Base-by-base conservation (phyloP, 1,284 basidiomycete species). In the Phellinidium pouzarii region DNA sequence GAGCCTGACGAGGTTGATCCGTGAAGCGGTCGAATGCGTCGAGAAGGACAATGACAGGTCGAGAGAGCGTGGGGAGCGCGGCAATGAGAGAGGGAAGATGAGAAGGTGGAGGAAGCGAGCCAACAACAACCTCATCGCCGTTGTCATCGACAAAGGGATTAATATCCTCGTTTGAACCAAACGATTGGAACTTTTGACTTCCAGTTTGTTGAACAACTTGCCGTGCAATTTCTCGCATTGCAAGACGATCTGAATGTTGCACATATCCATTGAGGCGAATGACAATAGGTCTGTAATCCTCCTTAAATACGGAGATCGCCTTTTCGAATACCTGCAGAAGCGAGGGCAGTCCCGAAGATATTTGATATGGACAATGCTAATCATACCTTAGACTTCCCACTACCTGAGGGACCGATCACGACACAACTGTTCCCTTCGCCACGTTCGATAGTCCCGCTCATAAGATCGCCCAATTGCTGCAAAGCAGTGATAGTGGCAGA, bases 11-110 rank as follows among this genome's bases (percentile, higher is more conserved):
- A 43, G 91, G 80, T 68, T 95, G 92, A 9, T 84, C 76, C 1
- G 91, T 86, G 65, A 96, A 97, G 20, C 93, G 74, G 64, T 97
- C 94, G 65, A 96, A 94, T 8, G 85, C 85, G 61, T 97, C 94
- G 0, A 97, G 75, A 44, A 96, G 67, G 43, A 97, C 75, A 46
- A 97, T 68, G 0, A 89, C 84, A 0, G 94, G 84, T 22, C 87
- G 84, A 12, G 77, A 69, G n/a, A 91, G 74, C 1, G 85, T 83
- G 1, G 89, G 84, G 1, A 94, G 77, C 41, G 82, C 68, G 3
- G 89, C 84, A 44, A 95, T 84, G 44, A 94, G 72, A 1, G 87
- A 79, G 11, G 91, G 84, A 7, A 94, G 75, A 61, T 93, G 88
- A 2, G 89, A 78, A 1, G 89, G 76, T 0, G 88, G 83, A 4